Evolutionary conservation across 1,139 yeast species (phyloP), one percentile per base, ranked within the genome.

Genomic region (Scheffersomyces titani): DNA sequence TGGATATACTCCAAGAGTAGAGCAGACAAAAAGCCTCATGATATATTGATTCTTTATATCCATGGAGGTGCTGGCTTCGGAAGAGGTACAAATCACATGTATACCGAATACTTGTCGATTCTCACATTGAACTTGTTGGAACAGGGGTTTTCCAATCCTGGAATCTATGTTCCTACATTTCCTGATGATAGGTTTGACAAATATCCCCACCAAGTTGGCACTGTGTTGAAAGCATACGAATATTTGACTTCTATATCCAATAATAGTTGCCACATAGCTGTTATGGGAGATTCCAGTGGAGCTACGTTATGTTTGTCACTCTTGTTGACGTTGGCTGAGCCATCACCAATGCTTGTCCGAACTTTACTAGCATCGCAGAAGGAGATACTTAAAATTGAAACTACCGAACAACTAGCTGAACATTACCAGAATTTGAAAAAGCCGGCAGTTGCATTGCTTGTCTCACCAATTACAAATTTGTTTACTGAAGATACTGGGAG

Each of bases 121-220:
- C 52, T 63, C 5, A 46, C 53, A 18, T 55, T 64, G 3, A 64
- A 61, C 44, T 52, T 64, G 22, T 24, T 57, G 30, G 62, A 63
- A 44, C 65, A 62, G 52, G 67, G 67, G 5, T 64, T 64, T 51
- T 19, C 22, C 5, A 63, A 63, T 48, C 67, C 67, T 1, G 58
- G 52, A 2, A 54, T 63, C 4, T 60, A 58, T 19, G 54, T 61
- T 2, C 65, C 65, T 2, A 40, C 51, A 16, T 56, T 49, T 47
- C 44, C 57, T 6, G 36, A 22, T 9, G 47, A 50, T 7, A 21
- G 36, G 16, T 20, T 13, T 22, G 51, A 53, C 16, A 50, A 13
- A 7, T 55, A 51, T 51, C 58, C 53, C 13, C 49, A 46, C 20
- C 59, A 51, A 49, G 13, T 51, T 36, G 19, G 19, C 11, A 48